These are phyloP conservation scores for Tremellales sp. DNA, from an alignment of 1,284 basidiomycete genomes.

Conservation along the genomic window DNA sequence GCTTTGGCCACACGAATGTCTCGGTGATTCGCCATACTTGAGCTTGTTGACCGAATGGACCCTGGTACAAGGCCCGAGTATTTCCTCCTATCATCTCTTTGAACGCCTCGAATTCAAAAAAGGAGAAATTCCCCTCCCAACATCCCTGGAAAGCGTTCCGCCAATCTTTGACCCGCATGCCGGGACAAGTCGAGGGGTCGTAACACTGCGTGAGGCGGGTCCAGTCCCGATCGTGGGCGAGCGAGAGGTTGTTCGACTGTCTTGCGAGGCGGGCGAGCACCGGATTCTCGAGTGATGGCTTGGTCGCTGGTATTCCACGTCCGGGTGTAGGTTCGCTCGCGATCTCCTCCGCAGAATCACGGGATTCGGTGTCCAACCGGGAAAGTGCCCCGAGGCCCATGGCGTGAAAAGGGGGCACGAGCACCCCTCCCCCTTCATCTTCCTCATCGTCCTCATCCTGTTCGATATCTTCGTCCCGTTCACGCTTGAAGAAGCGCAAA, in stretches of 20 bases:
- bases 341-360: too few species aligned
- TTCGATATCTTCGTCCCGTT: constrained; percentile 10
- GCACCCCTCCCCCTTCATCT: background rate
- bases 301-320: background rate
- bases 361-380: too few species aligned
- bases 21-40: constrained; percentile 56
- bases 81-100: constrained; percentile 48
- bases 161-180: constrained; percentile 47
- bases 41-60: constrained; percentile 54
- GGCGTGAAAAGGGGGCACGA: background rate
- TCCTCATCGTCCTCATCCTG: constrained; percentile 3
- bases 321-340: background rate
- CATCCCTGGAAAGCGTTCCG: constrained; percentile 50
- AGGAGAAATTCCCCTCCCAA: constrained; percentile 57
- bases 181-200: constrained; percentile 45
- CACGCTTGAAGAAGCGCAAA: constrained; percentile 39
- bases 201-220: constrained; percentile 44
- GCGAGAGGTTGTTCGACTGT: background rate
- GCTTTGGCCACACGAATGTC: constrained; percentile 44
- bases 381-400: background rate
- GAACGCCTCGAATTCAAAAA: constrained; percentile 56
- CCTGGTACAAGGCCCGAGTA: constrained; percentile 49
- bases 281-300: background rate
- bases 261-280: background rate
- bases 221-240: constrained; percentile 35